Evolutionary conservation across 306 rosid species (phyloP), one percentile per base, ranked within the genome.

Genomic region (Quercus ilex): DNA sequence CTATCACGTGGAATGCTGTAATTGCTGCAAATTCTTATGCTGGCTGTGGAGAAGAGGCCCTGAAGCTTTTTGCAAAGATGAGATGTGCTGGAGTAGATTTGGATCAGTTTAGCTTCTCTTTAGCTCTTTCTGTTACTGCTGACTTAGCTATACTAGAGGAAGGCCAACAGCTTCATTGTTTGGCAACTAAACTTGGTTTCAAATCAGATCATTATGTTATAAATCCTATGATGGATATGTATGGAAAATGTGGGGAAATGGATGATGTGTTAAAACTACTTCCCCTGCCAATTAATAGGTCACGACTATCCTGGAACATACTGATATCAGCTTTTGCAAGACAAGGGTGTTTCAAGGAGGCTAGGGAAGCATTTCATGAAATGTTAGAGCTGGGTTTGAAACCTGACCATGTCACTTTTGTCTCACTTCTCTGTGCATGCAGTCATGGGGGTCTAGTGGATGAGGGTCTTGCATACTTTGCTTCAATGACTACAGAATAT

Each of bases 181-280:
- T 92, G 86, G 84, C 85, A 35, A 77, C 89, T 69, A 95, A 95
- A 83, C 91, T 88, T 38, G 98, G 98, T 49, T 79, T 90, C n/a
- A 90, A 91, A 52, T 86, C 86, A 26, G 92, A 92, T 74, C 82
- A 87, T 84, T 95, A 85, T 31, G 87, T 91, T 72, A 77, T 87
- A 73, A 92, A 91, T 84, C 88, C 95, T 80, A 86, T 86, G 26
- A 95, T 95, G 99, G 97, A 90, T 84, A 95, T 95, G 99, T 92
- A 92, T 77, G 99, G 92, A 82, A 95, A 92, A 85, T 95, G 99
- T 75, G 97, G 98, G 63, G 95, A 91, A 79, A 83, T 92, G 71
- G 92, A 90, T 71, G 93, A 89, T 76, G 97, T 92, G 62, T 75
- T 91, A 74, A 87, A 74, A 85, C 77, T 92, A 41, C 87, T 88